Evolutionary conservation across 2,329 filamentous ascomycete genomes (phyloP).

Genomic region (Trichothecium roseum): DNA sequence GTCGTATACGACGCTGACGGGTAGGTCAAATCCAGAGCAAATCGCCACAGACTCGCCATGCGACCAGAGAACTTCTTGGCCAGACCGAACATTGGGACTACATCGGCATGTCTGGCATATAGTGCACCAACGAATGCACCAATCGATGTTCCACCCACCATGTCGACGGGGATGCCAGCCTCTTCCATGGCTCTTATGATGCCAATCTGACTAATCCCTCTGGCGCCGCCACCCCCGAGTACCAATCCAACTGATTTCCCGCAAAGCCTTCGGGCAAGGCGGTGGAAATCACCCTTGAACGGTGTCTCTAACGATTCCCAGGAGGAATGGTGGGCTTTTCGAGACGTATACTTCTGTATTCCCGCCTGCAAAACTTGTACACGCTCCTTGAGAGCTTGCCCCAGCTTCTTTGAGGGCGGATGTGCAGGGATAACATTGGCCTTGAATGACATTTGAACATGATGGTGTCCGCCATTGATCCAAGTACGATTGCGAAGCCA

Average conservation of each 20-base stretch:
- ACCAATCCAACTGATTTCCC: constrained; percentile 93
- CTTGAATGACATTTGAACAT: constrained; percentile 90
- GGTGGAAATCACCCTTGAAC: constrained; percentile 94
- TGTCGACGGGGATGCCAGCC: constrained; percentile 89
- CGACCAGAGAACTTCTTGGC: constrained; percentile 95
- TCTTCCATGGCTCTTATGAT: constrained; percentile 94
- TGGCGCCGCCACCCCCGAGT: constrained; percentile 82
- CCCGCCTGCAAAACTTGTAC: constrained; percentile 94
- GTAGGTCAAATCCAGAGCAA: constrained; percentile 90
- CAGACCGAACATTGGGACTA: constrained; percentile 92
- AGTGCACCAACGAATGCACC: constrained; percentile 90
- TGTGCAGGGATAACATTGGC: constrained; percentile 67
- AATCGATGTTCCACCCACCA: constrained; percentile 92
- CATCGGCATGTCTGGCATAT: constrained; percentile 91
- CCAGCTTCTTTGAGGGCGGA: constrained; percentile 65
- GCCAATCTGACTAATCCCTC: constrained; percentile 86
- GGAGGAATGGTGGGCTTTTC: constrained; percentile 78
- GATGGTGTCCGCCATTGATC: constrained; percentile 97
- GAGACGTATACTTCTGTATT: constrained; percentile 93
- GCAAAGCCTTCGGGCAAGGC: constrained; percentile 78
- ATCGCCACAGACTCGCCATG: constrained; percentile 99
- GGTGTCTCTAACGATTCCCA: constrained; percentile 86
- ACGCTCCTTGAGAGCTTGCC: constrained; percentile 77
- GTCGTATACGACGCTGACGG: constrained; percentile 96
- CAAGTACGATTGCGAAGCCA: constrained; percentile 92